Evolutionary conservation across 2,329 filamentous ascomycete species (phyloP).

Genomic region (Rhynchosporium secalis): DNA sequence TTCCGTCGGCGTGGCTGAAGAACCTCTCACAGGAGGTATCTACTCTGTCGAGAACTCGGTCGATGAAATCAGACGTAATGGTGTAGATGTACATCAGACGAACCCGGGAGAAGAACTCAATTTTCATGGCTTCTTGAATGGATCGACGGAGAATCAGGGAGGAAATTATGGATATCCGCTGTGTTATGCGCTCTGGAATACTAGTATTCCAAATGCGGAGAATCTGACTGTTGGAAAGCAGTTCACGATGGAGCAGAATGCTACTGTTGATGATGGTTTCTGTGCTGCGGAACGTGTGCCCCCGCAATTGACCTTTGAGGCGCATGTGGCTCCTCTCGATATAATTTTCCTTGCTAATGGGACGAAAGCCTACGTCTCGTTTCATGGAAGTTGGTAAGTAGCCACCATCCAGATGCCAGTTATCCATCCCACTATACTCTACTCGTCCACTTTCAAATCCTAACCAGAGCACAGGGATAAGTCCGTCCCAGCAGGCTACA

Average conservation of each 20-base stretch:
- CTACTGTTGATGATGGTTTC: slow-evolving; percentile 46
- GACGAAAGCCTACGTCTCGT: slow-evolving; percentile 61
- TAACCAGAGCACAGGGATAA: slow-evolving; percentile 50
- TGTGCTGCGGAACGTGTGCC: slow-evolving; percentile 48
- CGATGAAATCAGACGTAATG: slow-evolving; percentile 60
- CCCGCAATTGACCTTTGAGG: slow-evolving; percentile 60
- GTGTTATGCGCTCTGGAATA: slow-evolving; percentile 68
- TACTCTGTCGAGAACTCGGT: slow-evolving; percentile 70
- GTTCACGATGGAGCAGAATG: slow-evolving; percentile 46
- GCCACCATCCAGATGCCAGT: neutral
- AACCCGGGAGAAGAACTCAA: slow-evolving; percentile 77
- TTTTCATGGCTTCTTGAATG: slow-evolving; percentile 60
- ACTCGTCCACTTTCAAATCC: slow-evolving; percentile 47
- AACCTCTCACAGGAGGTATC: slow-evolving; percentile 53
- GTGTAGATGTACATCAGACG: slow-evolving; percentile 62
- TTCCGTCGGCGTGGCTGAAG: slow-evolving; percentile 68
- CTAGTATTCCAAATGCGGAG: slow-evolving; percentile 46
- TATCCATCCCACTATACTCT: neutral
- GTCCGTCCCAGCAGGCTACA: slow-evolving; percentile 49
- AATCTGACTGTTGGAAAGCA: slow-evolving; percentile 50
- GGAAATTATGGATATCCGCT: slow-evolving; percentile 70
- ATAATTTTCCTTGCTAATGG: slow-evolving; percentile 63
- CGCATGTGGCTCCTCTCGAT: slow-evolving; percentile 72
- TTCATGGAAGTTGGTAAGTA: slow-evolving; percentile 41
- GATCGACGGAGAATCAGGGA: slow-evolving; percentile 39